Evolutionary conservation across 1,139 yeast species (phyloP).

Genomic region (Geotrichum armillariae): DNA sequence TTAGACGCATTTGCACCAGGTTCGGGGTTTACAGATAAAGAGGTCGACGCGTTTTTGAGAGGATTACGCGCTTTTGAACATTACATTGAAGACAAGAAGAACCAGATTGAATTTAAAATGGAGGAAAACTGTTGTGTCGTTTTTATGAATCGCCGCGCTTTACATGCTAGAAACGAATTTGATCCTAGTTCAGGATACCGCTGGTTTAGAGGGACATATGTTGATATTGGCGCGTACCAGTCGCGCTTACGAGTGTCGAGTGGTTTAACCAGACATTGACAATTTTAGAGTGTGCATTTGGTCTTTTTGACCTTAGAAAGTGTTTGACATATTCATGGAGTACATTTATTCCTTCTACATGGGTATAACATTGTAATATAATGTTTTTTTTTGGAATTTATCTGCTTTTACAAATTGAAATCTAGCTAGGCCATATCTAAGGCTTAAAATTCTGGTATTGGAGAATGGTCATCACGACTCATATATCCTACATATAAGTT

Average conservation of each 20-base stretch:
- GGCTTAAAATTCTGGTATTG: too few relatives aligned
- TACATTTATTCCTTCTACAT: too few relatives aligned
- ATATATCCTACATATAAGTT: too few relatives aligned
- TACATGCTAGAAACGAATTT: conserved; percentile 69
- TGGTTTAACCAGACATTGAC: conserved; percentile 9
- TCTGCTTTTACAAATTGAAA: too few relatives aligned
- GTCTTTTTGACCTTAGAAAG: neutral
- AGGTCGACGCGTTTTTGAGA: conserved; percentile 54
- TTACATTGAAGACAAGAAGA: conserved; percentile 53
- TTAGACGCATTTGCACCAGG: conserved; percentile 46
- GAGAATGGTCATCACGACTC: too few relatives aligned
- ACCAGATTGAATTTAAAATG: conserved; percentile 58
- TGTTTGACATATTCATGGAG: too few relatives aligned
- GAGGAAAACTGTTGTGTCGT: conserved; percentile 66
- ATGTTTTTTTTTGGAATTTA: too few relatives aligned
- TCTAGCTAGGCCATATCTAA: too few relatives aligned
- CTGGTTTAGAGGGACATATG: conserved; percentile 78
- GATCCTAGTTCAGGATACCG: conserved; percentile 55
- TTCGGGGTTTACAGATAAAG: conserved; percentile 25
- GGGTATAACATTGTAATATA: too few relatives aligned
- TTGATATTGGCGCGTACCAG: conserved; percentile 70
- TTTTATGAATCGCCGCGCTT: conserved; percentile 70
- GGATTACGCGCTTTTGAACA: conserved; percentile 64
- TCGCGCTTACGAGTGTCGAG: conserved; percentile 53
- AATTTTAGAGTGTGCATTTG: neutral